Base-by-base conservation (phyloP, 345 rosid species). In the Populus nigra region DNA sequence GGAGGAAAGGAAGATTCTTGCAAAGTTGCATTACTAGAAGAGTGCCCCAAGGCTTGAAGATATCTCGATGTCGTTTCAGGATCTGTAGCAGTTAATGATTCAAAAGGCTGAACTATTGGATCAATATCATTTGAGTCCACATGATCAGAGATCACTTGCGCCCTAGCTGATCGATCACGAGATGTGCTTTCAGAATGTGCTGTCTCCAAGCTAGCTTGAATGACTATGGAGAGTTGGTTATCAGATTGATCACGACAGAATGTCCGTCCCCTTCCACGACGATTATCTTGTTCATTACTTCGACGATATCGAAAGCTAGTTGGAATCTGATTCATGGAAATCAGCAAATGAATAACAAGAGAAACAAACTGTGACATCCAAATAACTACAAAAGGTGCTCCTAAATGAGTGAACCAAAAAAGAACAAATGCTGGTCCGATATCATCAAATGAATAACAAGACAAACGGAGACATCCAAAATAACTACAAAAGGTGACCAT, bases 1-100 rank as follows among this genome's bases (percentile, higher is more conserved):
- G 99, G 98, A 85, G 99, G 99, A 85, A 96, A 96, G 39, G 93
- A 89, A 72, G 97, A 89, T 81, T 90, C 92, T 85, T 77, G 87
- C 77, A 93, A 82, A 78, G 91, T 86, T 78, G 84, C 83, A 62
- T n/a, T 86, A 77, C 86, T 81, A 68, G 90, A 89, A 79, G 82
- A 82, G 39, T 83, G 87, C 49, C 98, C 93, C 84, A 94, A 81
- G 57, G 98, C 99, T 80, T 92, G 92, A 79, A 84, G 98, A 75
- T 94, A 96, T 72, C 97, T 91, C 49, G 94, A 84, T 75, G 92
- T 75, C 55, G 77, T 59, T 78, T 89, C 96, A 29, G 86, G 75
- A 81, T 87, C 94, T 61, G 89, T 62, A 38, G 87, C 59, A 31
- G 81, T 73, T 67, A 89, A 80, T 67, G 86, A 80, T 78, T 90